Percentiles rank a stretch among this genome's conserved stretches.
These are phyloP conservation scores for Globisporangium carolinianum DNA, from an alignment of 352 stramenopile genomes.

Conservation along the genomic window DNA sequence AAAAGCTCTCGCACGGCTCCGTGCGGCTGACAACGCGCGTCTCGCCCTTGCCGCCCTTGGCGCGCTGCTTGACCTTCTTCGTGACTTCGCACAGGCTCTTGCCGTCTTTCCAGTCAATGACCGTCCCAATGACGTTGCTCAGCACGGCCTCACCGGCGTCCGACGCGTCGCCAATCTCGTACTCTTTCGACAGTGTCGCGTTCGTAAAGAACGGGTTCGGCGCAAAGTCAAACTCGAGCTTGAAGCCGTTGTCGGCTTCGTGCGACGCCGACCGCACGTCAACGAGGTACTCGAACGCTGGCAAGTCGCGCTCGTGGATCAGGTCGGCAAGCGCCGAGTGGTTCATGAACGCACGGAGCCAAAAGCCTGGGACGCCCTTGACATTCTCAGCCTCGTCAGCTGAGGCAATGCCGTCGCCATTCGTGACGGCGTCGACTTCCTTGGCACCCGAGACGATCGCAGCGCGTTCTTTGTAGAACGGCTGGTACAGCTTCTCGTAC, in stretches of 20 bases:
- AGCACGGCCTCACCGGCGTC: conserved; percentile 75
- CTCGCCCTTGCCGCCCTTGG: conserved; percentile 70
- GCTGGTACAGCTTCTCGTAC: conserved; percentile 86
- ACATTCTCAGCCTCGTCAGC: conserved; percentile 38
- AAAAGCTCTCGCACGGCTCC: conserved; percentile 82
- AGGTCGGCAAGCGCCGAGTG: conserved; percentile 75
- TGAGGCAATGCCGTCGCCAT: conserved; percentile 28
- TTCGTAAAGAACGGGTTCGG: conserved; percentile 80
- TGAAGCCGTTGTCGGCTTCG: conserved; percentile 81
- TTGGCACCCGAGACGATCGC: conserved; percentile 73
- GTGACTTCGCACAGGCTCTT: conserved; percentile 81
- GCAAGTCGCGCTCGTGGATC: conserved; percentile 74
- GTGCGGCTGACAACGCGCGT: conserved; percentile 73
- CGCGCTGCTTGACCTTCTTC: conserved; percentile 85
- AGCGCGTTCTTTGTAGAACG: conserved; percentile 67
- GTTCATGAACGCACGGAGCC: conserved; percentile 81
- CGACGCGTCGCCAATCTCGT: conserved; percentile 81
- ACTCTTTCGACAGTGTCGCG: conserved; percentile 75
- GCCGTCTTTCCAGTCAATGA: conserved; percentile 77
- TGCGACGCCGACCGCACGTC: conserved; percentile 73
- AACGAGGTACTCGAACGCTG: conserved; percentile 68
- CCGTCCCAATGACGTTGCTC: conserved; percentile 63
- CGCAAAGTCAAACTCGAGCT: conserved; percentile 76
- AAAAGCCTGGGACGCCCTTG: conserved; percentile 81
- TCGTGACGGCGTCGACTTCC: conserved; percentile 53